A percentile compares a stretch with the other conserved stretches of the same genome.
These are phyloP conservation scores for Aspergillus aculeatinus DNA, from an alignment of 2,329 filamentous ascomycete species.

Conservation along the genomic window DNA sequence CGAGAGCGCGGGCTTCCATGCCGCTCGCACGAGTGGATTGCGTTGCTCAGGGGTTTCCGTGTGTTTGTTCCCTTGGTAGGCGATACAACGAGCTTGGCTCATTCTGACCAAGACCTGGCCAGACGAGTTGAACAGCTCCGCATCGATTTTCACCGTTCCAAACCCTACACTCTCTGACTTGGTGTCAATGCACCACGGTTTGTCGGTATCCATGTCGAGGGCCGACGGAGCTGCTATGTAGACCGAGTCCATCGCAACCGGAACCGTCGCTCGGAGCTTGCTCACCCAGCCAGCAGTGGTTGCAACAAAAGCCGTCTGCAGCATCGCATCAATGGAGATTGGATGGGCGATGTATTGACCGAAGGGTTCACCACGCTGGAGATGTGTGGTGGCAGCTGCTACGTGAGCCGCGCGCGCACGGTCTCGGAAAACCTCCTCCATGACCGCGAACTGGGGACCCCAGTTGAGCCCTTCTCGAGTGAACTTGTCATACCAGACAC, in stretches of 20 bases:
- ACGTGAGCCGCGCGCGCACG: neutral
- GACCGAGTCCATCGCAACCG: neutral
- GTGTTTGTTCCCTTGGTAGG: neutral
- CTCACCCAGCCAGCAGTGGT: neutral
- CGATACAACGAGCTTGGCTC: neutral
- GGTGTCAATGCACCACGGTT: neutral
- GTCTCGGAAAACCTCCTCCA: neutral
- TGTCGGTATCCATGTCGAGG: neutral
- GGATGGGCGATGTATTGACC: neutral
- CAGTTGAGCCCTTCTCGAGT: neutral
- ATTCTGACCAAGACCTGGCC: neutral
- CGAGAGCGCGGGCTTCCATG: constrained; percentile 8
- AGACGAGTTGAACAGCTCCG: neutral
- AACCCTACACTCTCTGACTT: neutral
- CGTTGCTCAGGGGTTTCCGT: neutral
- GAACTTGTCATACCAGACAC: neutral
- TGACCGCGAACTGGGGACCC: neutral
- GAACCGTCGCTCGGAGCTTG: neutral
- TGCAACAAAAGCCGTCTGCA: neutral
- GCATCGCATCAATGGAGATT: neutral
- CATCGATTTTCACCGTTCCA: neutral
- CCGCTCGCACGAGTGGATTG: neutral
- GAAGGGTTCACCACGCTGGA: neutral
- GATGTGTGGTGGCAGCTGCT: neutral
- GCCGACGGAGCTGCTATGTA: neutral